A percentile compares a stretch with the other conserved stretches of the same genome.
phyloP scores from a whole-genome alignment of 306 rosid species.

The Acmispon strigosus region DNA sequence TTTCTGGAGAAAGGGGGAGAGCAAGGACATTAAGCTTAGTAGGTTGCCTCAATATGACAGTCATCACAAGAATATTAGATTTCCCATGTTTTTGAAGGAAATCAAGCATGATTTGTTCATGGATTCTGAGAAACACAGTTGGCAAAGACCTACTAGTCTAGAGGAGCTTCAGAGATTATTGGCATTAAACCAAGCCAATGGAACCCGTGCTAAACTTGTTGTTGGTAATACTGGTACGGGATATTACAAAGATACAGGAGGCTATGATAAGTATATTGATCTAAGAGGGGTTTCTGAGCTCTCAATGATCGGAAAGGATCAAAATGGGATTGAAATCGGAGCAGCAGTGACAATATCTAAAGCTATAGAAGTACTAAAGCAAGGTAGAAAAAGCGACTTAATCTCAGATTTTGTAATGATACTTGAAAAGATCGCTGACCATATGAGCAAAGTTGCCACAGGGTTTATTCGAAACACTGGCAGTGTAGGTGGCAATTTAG shows the following conservation, averaged over 20 bases:
- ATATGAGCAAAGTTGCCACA: conserved; percentile 69
- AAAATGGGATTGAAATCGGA: conserved; percentile 57
- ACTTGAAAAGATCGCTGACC: conserved; percentile 42
- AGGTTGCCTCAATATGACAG: conserved; percentile 41
- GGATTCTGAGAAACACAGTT: conserved; percentile 33
- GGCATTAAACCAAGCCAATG: not conserved
- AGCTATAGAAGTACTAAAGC: conserved; percentile 46
- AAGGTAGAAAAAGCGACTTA: conserved; percentile 9
- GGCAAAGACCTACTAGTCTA: conserved; percentile 50
- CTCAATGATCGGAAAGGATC: conserved; percentile 42
- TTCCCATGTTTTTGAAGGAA: conserved; percentile 58
- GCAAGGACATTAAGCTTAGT: conserved; percentile 30
- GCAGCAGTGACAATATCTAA: conserved; percentile 57
- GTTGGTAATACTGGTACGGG: conserved; percentile 74
- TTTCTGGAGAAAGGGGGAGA: conserved; percentile 59
- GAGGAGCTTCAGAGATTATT: conserved; percentile 45
- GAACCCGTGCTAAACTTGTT: conserved; percentile 33
- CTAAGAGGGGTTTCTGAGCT: conserved; percentile 50
- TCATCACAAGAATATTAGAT: conserved; percentile 18
- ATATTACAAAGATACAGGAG: conserved; percentile 51
- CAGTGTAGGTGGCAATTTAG: conserved; percentile 82
- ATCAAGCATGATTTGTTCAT: conserved; percentile 24
- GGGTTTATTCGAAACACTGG: conserved; percentile 65
- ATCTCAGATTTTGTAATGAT: conserved; percentile 31
- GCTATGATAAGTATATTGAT: conserved; percentile 48